Base-by-base conservation (phyloP, 75 land plant species). In the Selaginella moellendorffii region DNA sequence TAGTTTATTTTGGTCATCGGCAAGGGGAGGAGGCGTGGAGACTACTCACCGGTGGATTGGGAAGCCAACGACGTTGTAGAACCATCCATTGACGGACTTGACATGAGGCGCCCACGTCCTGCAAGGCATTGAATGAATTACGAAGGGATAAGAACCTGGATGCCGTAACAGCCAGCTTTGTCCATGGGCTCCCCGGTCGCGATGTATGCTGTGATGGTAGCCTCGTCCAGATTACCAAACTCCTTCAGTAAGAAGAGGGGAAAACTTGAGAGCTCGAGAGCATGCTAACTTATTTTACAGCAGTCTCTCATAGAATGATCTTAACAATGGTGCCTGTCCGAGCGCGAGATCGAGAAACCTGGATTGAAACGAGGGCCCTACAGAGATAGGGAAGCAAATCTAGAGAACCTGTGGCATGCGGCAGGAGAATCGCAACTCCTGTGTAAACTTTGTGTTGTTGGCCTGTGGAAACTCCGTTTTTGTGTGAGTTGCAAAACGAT, bases 81-180 rank as follows among this genome's bases (percentile, higher is more conserved):
- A 79, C 63, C 18, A n/a, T n/a, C 81, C 81, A 52, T 65, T 62
- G 1, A 79, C 72, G 9, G 74, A 62, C 65, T 76, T 79, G 17
- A 79, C 81, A 63, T 51, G 74, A 71, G 21, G 78, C 79, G 27
- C 81, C 81, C 26, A 79, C 71, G 9, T 79, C 81, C 81, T 79
- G 24, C 9, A 27, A 65, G 24, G 56, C 20, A 58, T 19, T 9
- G 24, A 24, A 31, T 12, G 28, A 36, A 23, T 19, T 24, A 31
- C 9, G 19, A 53, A 42, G 2, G 10, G 23, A 14, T 2, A 61
- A 24, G 21, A 60, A 78, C 80, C 69, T 78, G 80, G 19, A 79
- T 79, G 27, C 81, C 81, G 71, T 79, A 79, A 27, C 68, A 78
- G 20, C 81, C 81, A 67, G 81, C 81, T 69, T 79, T 79, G 52